Conservation (phyloP, 805 yeast species). For the Hanseniaspora thailandica region DNA sequence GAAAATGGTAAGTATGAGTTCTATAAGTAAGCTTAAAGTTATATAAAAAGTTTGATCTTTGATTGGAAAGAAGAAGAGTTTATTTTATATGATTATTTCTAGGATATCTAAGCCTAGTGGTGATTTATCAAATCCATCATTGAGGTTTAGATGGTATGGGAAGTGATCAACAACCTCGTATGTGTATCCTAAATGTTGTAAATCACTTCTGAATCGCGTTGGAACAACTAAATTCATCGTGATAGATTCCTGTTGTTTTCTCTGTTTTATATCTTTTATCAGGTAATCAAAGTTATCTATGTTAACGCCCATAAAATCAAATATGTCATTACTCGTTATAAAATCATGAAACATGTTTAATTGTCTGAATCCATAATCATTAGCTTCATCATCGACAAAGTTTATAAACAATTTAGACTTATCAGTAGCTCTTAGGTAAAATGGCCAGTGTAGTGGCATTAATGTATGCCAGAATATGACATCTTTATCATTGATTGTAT, state of each 20-base stretch:
- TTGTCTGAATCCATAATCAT: background rate
- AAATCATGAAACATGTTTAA: background rate
- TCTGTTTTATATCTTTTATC: background rate
- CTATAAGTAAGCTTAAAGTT: constrained; percentile 49
- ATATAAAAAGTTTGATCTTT: background rate
- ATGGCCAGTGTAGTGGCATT: constrained; percentile 13
- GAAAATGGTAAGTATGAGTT: constrained; percentile 97
- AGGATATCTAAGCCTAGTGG: constrained; percentile 5
- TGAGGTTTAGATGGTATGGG: constrained; percentile 4
- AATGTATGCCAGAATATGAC: constrained; percentile 10
- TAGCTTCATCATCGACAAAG: background rate
- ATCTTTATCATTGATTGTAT: background rate
- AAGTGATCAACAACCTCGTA: background rate
- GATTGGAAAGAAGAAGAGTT: background rate
- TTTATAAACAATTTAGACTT: background rate
- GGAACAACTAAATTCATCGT: background rate
- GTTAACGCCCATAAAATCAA: constrained; percentile 11
- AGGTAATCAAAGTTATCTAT: background rate
- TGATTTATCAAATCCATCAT: constrained; percentile 4
- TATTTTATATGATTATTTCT: background rate
- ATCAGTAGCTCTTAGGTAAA: background rate
- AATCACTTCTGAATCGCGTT: background rate
- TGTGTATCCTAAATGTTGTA: background rate
- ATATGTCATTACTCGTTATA: background rate
- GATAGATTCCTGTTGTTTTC: background rate